Evolutionary conservation across 495 filamentous ascomycete species (phyloP), one percentile per base, ranked within the genome.

Genomic region (Annulohypoxylon bovei): DNA sequence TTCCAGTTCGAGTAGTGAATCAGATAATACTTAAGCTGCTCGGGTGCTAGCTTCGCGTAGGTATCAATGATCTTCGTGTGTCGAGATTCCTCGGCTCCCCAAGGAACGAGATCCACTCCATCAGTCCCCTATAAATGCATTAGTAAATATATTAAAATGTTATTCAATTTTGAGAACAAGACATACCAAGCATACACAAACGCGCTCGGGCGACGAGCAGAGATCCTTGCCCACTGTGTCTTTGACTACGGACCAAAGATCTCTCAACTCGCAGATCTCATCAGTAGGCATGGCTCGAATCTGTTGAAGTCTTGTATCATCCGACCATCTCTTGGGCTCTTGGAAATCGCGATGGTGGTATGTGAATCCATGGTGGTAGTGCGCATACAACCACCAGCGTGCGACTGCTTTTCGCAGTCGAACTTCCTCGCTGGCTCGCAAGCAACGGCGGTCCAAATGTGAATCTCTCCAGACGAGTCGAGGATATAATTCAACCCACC

Each of bases 401-500:
- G 91, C 94, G 60, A 93, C 25, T 4, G 65, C 68, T 59, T 27
- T 73, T 75, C 55, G 79, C n/a, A 93, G 65, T 4, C 86, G 83
- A 23, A 81, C 79, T 18, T 85, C 81, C 75, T 94, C 92, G 11
- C 82, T 62, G 1, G 66, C 52, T 0, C 75, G 84, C 8, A 95
- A 81, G 3, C 87, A 82, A 11, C 92, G 89, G n/a, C 91, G 86
- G 53, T 86, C 79, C 59, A 86, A 82, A 32, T 82, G 90, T 47
- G 87, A 79, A 7, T 82, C 68, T 30, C 83, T 83, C 88, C 92
- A 94, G 63, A 88, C 88, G 67, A 91, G 85, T 55, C 87, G 81
- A 3, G 91, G 91, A 75, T 91, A 95, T 37, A 82, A 67, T 68
- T 87, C 85, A 59, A 90, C 79, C 68, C 76, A 78, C 72, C 83